phyloP scores from a whole-genome alignment of 2,329 filamentous ascomycete genomes.

The Macrophomina phaseolina region DNA sequence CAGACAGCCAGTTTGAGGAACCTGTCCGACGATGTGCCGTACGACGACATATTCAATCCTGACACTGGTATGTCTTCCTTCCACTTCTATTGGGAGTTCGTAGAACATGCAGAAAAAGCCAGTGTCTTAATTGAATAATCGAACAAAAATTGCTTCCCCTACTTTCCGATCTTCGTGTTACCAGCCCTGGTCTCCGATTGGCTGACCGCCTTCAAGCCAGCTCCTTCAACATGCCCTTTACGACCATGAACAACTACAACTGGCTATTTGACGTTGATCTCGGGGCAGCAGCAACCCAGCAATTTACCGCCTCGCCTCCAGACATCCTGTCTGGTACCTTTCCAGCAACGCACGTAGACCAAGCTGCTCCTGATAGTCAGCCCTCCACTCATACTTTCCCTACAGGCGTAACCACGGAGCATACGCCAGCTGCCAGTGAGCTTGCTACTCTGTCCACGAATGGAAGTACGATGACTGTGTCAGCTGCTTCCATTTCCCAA shows the following conservation, averaged over 20 bases:
- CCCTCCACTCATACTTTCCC: constrained; percentile 28
- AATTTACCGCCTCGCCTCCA: constrained; percentile 29
- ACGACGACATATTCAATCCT: constrained; percentile 63
- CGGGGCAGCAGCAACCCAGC: constrained; percentile 29
- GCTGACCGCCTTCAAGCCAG: constrained; percentile 48
- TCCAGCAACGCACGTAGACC: constrained; percentile 28
- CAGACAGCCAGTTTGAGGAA: constrained; percentile 34
- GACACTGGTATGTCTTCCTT: constrained; percentile 55
- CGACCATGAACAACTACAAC: constrained; percentile 66
- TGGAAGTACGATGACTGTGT: constrained; percentile 8
- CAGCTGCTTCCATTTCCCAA: constrained; percentile 2
- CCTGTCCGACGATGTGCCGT: constrained; percentile 40
- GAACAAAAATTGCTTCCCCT: constrained; percentile 11
- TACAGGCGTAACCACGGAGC: constrained; percentile 26
- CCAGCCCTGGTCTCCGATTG: constrained; percentile 4
- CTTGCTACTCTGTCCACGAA: constrained; percentile 11
- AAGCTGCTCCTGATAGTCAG: constrained; percentile 27
- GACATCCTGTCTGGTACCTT: constrained; percentile 36
- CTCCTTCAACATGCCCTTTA: constrained; percentile 70
- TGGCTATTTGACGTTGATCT: constrained; percentile 64
- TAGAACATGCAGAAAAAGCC: constrained; percentile 15
- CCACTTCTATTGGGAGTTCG: constrained; percentile 20
- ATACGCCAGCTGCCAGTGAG: constrained; percentile 27
- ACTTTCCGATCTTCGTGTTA: constrained; percentile 1
- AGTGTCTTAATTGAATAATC: constrained; percentile 20